phyloP scores from a whole-genome alignment of 2,329 filamentous ascomycete genomes.

The Lachnellula willkommii region DNA sequence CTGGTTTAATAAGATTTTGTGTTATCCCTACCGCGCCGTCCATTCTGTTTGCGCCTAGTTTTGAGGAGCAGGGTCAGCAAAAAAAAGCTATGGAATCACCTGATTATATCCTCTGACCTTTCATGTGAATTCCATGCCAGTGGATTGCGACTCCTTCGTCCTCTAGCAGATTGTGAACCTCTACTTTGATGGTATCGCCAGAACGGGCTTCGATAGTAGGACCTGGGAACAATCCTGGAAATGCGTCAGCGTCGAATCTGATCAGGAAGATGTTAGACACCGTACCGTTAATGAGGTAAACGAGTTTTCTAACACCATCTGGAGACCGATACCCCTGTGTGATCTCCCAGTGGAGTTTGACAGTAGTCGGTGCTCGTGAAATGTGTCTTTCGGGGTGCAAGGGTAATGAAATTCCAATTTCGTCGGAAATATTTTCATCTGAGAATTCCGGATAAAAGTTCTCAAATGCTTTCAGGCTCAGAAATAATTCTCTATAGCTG shows the following conservation, averaged over 20 bases:
- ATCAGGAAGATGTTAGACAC: neutral
- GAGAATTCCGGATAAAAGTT: neutral
- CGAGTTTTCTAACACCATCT: conserved; percentile 43
- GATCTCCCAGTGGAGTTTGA: conserved; percentile 36
- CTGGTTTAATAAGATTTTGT: conserved; percentile 3
- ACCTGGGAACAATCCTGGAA: conserved; percentile 37
- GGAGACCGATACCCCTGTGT: conserved; percentile 34
- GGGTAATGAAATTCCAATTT: neutral
- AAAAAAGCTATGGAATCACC: neutral
- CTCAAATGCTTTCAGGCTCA: neutral
- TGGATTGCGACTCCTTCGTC: conserved; percentile 40
- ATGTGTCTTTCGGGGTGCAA: conserved; percentile 40
- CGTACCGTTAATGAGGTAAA: conserved; percentile 45
- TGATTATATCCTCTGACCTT: conserved; percentile 26
- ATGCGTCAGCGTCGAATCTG: neutral
- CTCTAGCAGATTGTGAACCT: conserved; percentile 37
- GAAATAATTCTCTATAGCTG: neutral
- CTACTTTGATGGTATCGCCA: conserved; percentile 40
- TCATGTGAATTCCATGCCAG: conserved; percentile 43
- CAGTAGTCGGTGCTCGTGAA: conserved; percentile 31
- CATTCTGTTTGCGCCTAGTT: conserved; percentile 18
- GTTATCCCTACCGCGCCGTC: conserved; percentile 11
- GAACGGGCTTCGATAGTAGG: conserved; percentile 43
- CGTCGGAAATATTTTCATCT: neutral
- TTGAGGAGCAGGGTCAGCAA: too few relatives aligned